These are phyloP conservation scores for Kluyveromyces lactis DNA, from an alignment of 805 yeast species.

Conservation along the genomic window DNA sequence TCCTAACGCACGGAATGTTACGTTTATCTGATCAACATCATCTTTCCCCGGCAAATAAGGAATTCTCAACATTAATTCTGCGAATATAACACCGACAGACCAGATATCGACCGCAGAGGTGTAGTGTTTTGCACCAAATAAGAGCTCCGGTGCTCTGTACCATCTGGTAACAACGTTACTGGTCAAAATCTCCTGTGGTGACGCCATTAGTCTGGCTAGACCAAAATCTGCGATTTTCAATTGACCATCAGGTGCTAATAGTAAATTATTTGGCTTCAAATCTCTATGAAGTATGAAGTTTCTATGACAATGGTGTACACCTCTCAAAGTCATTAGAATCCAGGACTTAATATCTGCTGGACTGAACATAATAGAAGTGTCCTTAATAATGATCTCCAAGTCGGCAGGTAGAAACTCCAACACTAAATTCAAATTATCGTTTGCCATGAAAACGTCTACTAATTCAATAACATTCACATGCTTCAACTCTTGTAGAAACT, in stretches of 20 bases:
- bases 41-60: constrained; percentile 93
- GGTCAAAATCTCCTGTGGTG: constrained; percentile 69
- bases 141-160: constrained; percentile 94
- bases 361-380: constrained; percentile 62
- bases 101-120: constrained; percentile 87
- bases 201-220: constrained; percentile 75
- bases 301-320: constrained; percentile 92
- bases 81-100: constrained; percentile 96
- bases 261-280: constrained; percentile 83
- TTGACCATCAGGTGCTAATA: constrained; percentile 80
- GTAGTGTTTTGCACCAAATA: constrained; percentile 83
- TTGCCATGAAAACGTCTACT: constrained; percentile 73
- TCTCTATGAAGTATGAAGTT: constrained; percentile 87
- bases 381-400: constrained; percentile 81
- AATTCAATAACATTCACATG: constrained; percentile 80
- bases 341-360: constrained; percentile 88
- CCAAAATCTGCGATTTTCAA: constrained; percentile 97
- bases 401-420: constrained; percentile 90
- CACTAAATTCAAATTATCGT: constrained; percentile 68
- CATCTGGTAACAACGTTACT: constrained; percentile 96
- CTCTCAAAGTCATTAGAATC: constrained; percentile 90
- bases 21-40: constrained; percentile 82
- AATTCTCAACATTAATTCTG: constrained; percentile 88
- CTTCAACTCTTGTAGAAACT: constrained; percentile 72
- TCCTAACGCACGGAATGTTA: constrained; percentile 93